These are phyloP conservation scores for Phaffomyces antillensis DNA, from an alignment of 805 yeast genomes.

Conservation along the genomic window DNA sequence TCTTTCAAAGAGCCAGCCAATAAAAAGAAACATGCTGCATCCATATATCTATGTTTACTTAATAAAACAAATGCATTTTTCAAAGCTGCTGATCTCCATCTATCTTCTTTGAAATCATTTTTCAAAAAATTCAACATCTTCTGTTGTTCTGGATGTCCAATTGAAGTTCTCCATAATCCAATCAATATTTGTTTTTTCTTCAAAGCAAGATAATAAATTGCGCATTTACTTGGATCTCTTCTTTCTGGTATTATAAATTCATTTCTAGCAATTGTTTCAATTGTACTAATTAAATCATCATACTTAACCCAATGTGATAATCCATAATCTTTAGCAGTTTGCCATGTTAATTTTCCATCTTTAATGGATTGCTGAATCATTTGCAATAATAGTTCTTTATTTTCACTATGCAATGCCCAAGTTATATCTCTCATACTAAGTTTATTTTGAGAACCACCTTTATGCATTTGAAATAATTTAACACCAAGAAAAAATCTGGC, in stretches of 20 bases:
- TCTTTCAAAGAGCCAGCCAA: conserved; percentile 72
- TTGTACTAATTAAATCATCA: conserved; percentile 37
- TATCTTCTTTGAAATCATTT: conserved; percentile 64
- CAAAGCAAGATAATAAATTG: conserved; percentile 73
- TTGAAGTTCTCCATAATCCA: conserved; percentile 77
- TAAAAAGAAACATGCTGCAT: conserved; percentile 85
- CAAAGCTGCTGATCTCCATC: conserved; percentile 86
- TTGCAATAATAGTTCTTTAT: conserved; percentile 58
- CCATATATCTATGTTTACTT: conserved; percentile 79
- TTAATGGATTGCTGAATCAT: conserved; percentile 37
- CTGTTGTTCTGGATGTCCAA: conserved; percentile 71
- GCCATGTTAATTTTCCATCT: conserved; percentile 49
- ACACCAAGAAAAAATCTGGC: conserved; percentile 64
- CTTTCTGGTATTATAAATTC: conserved; percentile 51
- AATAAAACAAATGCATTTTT: conserved; percentile 89
- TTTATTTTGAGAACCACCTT: conserved; percentile 38
- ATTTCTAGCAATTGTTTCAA: conserved; percentile 68
- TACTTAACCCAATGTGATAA: conserved; percentile 63
- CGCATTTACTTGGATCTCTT: conserved; percentile 67
- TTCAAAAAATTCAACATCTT: conserved; percentile 73
- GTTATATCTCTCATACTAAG: conserved; percentile 73
- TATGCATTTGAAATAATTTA: conserved; percentile 54
- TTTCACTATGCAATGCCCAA: conserved; percentile 84
- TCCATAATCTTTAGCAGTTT: conserved; percentile 49
- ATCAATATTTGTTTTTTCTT: conserved; percentile 67